These are phyloP conservation scores for Persicaria maculosa DNA, from an alignment of 148 eudicot species.

Conservation along the genomic window DNA sequence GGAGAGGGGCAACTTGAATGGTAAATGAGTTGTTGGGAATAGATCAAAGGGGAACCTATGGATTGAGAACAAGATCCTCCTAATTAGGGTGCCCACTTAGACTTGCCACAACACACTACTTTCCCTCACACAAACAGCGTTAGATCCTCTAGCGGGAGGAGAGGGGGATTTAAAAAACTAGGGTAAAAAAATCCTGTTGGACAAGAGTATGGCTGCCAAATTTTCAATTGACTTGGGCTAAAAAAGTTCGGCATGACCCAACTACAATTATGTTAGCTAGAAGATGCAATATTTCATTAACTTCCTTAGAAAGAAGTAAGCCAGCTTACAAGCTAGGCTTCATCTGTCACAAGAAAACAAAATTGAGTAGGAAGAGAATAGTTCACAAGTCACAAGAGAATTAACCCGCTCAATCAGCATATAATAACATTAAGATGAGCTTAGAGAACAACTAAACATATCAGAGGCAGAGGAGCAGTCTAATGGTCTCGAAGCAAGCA, in stretches of 20 bases:
- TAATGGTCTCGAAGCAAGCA: not conserved
- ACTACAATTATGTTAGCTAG: not conserved
- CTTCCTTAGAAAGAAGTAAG: not conserved
- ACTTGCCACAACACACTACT: not conserved
- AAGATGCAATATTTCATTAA: not conserved
- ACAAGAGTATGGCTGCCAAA: not conserved
- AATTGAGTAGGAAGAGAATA: not conserved
- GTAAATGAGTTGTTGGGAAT: not conserved
- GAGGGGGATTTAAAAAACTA: too few species aligned
- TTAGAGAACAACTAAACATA: not conserved
- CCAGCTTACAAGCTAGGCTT: not conserved
- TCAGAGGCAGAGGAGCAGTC: not conserved
- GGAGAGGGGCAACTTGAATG: not conserved
- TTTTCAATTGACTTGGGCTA: not conserved
- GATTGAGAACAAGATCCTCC: not conserved
- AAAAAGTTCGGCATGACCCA: not conserved
- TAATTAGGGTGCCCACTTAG: not conserved
- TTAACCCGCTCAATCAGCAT: not conserved
- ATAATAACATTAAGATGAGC: not conserved
- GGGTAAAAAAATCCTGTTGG: not conserved
- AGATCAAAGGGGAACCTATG: not conserved
- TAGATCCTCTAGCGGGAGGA: not conserved
- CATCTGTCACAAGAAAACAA: not conserved
- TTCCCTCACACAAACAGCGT: not conserved
- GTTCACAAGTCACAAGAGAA: not conserved